These are phyloP conservation scores for Aureobasidium subglaciale DNA, from an alignment of 2,329 filamentous ascomycete species.

Conservation along the genomic window DNA sequence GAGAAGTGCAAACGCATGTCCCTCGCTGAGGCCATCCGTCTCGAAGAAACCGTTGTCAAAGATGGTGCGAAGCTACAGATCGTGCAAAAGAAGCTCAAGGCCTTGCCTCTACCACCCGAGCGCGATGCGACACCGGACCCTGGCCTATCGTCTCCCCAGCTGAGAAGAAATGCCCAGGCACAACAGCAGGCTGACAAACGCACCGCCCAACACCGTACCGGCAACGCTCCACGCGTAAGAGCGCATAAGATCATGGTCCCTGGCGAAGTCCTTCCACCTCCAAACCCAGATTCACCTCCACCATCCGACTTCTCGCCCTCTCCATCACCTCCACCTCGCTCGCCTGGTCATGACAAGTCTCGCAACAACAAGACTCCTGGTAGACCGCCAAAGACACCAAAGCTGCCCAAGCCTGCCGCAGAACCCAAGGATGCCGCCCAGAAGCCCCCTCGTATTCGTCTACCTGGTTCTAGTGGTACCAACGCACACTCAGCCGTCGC, in stretches of 20 bases:
- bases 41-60: constrained; percentile 29
- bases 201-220: constrained; percentile 16
- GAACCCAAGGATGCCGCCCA: constrained; percentile 36
- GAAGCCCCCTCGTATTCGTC: constrained; percentile 36
- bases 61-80: constrained; percentile 48
- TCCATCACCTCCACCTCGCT: constrained; percentile 31
- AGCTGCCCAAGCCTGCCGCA: constrained; percentile 29
- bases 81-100: constrained; percentile 55
- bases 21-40: constrained; percentile 27
- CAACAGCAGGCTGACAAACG: constrained; percentile 17
- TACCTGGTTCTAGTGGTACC: constrained; percentile 42
- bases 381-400: constrained; percentile 25
- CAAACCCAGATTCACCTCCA: constrained; percentile 32
- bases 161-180: constrained; percentile 16
- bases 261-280: constrained; percentile 38
- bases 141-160: constrained; percentile 27
- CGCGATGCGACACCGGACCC: constrained; percentile 49
- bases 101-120: constrained; percentile 53
- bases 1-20: constrained; percentile 31
- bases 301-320: constrained; percentile 28
- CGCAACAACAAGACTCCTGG: constrained; percentile 13
- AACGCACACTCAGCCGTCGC: constrained; percentile 49
- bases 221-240: constrained; percentile 17
- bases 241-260: constrained; percentile 35
- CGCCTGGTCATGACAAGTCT: constrained; percentile 23